Evolutionary conservation across 345 rosid genomes (phyloP).

Genomic region (Hevea brasiliensis): DNA sequence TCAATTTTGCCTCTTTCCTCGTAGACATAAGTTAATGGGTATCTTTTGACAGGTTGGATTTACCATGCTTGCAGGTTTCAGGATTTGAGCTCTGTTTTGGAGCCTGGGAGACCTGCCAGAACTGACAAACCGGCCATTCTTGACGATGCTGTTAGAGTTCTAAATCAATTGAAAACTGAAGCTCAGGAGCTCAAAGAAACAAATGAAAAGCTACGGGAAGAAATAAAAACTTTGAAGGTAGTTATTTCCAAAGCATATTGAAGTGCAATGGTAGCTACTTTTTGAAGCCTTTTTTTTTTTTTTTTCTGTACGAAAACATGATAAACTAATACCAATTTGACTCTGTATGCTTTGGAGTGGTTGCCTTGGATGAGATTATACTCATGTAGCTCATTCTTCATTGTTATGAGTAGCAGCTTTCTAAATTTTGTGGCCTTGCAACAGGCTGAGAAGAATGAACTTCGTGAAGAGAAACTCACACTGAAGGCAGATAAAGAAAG

Average conservation of each 20-base stretch:
- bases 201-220: slow-evolving; percentile 30
- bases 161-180: slow-evolving; percentile 30
- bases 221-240: slow-evolving; percentile 33
- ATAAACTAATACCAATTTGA: neutral
- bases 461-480: slow-evolving; percentile 32
- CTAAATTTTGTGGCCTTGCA: neutral
- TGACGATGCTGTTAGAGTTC: slow-evolving; percentile 34
- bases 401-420: neutral
- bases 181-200: slow-evolving; percentile 33
- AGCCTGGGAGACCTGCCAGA: slow-evolving; percentile 33
- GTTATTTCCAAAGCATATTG: neutral
- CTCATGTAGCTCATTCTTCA: neutral
- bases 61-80: slow-evolving; percentile 27
- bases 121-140: slow-evolving; percentile 31
- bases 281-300: neutral
- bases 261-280: neutral
- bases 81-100: slow-evolving; percentile 35
- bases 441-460: slow-evolving; percentile 38
- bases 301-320: neutral
- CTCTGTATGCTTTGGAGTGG: neutral
- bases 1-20: neutral
- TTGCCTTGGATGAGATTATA: too few relatives aligned
- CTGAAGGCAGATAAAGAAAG: slow-evolving; percentile 37
- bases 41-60: neutral
- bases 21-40: too few relatives aligned